Evolutionary conservation across 352 stramenopile genomes (phyloP), one percentile per base, ranked within the genome.

Genomic region (Globisporangium okanoganense): DNA sequence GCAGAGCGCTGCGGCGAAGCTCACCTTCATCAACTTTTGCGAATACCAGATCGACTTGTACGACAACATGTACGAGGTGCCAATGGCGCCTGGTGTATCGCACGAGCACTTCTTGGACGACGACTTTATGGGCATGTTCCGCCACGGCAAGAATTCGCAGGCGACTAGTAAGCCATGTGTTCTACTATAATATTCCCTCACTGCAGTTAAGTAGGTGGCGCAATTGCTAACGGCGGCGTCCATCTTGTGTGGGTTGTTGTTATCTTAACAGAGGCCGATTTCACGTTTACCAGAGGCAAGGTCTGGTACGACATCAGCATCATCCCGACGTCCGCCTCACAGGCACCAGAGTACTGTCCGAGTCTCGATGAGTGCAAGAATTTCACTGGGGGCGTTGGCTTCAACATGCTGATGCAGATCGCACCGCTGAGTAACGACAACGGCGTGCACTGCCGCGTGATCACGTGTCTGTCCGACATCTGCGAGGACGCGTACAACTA

Each of bases 401-500:
- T 73, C 64, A 85, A 85, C 44, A 69, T 70, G 18, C 71, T 73
- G 18, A 80, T 85, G 25, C 72, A 79, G 50, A 78, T 83, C 56
- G 64, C 69, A 1, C 75, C 75, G 25, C 65, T 64, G 51, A 65
- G 66, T 2, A 64, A 55, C 40, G 76, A 66, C 2, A 67, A 81
- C 43, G 73, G 75, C 41, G 57, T 51, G 16, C n/a, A 67, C 49
- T 79, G 72, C 69, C 62, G 65, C 4, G 45, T 54, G n/a, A 60
- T 79, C 25, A 70, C 66, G 27, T 83, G 74, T 50, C 59, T 69
- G 33, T 25, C 56, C 13, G 71, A 82, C 33, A 73, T 72, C 16
- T 92, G 82, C 44, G 56, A 69, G 1, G 82, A 90, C 38, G 82
- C 70, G 3, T 89, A 92, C 55, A 67, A 78, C 22, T 87, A 72